phyloP scores from a whole-genome alignment of 2,329 filamentous ascomycete genomes.

The Diaporthe citriasiana region DNA sequence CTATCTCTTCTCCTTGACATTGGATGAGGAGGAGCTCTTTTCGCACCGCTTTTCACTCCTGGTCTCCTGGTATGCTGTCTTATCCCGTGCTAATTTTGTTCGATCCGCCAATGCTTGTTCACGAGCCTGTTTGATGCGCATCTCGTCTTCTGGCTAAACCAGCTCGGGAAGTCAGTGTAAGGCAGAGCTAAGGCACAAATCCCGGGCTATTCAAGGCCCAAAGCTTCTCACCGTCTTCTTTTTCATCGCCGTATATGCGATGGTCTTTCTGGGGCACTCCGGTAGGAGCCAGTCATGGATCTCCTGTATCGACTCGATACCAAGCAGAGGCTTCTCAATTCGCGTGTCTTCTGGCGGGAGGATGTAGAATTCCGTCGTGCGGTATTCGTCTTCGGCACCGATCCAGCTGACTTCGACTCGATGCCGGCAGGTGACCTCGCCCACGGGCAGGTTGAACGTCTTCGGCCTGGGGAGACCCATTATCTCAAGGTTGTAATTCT shows the following conservation, averaged over 20 bases:
- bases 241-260: background rate
- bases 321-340: background rate
- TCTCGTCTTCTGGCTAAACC: background rate
- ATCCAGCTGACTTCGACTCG: conserved; percentile 14
- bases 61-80: background rate
- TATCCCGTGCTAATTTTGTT: background rate
- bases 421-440: conserved; percentile 10
- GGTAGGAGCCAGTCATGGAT: background rate
- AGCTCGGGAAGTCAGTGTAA: background rate
- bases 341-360: conserved; percentile 5
- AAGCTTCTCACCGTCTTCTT: background rate
- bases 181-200: background rate
- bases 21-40: background rate
- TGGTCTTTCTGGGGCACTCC: background rate
- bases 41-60: background rate
- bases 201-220: background rate
- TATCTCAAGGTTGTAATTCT: background rate
- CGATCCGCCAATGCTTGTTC: conserved; percentile 1
- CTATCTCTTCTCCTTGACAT: background rate
- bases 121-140: background rate
- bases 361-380: conserved; percentile 9
- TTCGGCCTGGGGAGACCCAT: background rate
- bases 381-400: background rate
- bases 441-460: background rate
- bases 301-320: background rate